Evolutionary conservation across 1,284 basidiomycete species (phyloP).

Genomic region (Violaceomyces palustris): DNA sequence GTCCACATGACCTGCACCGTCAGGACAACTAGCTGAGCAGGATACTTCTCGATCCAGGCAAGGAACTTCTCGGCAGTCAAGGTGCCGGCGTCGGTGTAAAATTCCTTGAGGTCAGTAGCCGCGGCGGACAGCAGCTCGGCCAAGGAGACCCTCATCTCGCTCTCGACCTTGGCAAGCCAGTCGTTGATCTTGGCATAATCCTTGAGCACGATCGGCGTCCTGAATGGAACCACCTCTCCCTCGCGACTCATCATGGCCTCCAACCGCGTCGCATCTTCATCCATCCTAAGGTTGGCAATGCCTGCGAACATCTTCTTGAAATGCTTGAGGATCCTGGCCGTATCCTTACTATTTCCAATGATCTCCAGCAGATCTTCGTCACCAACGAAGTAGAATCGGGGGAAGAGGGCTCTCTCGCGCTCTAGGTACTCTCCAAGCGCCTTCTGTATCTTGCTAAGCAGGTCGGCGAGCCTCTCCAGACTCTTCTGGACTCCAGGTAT

Average conservation of each 20-base stretch:
- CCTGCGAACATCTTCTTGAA: conserved; percentile 99
- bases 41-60: conserved; percentile 84
- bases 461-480: conserved; percentile 88
- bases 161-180: conserved; percentile 88
- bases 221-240: conserved; percentile 85
- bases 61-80: conserved; percentile 67
- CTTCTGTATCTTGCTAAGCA: conserved; percentile 97
- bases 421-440: conserved; percentile 98
- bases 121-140: conserved; percentile 74
- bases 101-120: conserved; percentile 70
- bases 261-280: conserved; percentile 57
- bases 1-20: conserved; percentile 95
- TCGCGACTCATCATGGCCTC: conserved; percentile 59
- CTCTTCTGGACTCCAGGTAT: conserved; percentile 94
- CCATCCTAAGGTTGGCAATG: conserved; percentile 80
- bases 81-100: conserved; percentile 64
- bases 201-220: conserved; percentile 75
- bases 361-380: conserved; percentile 98
- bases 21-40: conserved; percentile 90
- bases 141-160: conserved; percentile 88
- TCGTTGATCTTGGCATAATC: conserved; percentile 97
- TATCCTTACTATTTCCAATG: conserved; percentile 98
- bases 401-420: conserved; percentile 83
- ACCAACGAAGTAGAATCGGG: conserved; percentile 98
- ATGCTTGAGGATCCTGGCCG: conserved; percentile 94